Evolutionary conservation across 2,329 filamentous ascomycete species (phyloP).

Genomic region (Pseudocercospora eumusae): DNA sequence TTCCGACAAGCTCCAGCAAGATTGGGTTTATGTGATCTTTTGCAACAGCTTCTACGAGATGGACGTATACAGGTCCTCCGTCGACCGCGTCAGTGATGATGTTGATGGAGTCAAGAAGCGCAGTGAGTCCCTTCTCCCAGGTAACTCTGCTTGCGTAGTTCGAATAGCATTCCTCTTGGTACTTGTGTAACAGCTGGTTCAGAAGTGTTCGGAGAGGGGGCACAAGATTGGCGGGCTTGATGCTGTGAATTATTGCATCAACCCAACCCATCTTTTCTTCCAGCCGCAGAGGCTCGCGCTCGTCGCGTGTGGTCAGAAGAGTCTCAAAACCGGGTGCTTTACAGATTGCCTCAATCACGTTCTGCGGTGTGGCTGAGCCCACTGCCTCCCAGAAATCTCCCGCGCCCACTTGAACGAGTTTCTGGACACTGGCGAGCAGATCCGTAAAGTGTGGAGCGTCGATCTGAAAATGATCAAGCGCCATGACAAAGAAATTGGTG

Average conservation of each 20-base stretch:
- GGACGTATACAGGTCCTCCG: conserved; percentile 35
- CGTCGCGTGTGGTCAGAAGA: conserved; percentile 58
- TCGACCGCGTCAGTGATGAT: conserved; percentile 26
- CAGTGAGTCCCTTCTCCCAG: conserved; percentile 60
- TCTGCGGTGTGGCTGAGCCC: conserved; percentile 74
- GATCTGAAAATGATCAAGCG: conserved; percentile 64
- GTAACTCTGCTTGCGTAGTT: conserved; percentile 62
- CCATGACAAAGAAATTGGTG: conserved; percentile 62
- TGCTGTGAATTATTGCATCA: conserved; percentile 71
- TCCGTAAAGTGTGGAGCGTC: conserved; percentile 60
- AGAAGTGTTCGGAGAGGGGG: conserved; percentile 79
- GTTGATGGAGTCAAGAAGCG: conserved; percentile 30
- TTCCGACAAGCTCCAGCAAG: conserved; percentile 35
- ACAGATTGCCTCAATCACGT: conserved; percentile 82
- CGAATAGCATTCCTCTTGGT: conserved; percentile 59
- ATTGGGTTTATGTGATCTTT: conserved; percentile 35
- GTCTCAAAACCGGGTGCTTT: conserved; percentile 66
- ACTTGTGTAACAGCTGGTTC: conserved; percentile 69
- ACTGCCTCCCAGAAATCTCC: conserved; percentile 87
- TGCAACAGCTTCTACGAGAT: conserved; percentile 36
- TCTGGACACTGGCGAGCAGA: conserved; percentile 69
- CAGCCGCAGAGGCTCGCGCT: conserved; percentile 53
- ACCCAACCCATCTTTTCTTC: conserved; percentile 74
- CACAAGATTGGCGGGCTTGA: conserved; percentile 72
- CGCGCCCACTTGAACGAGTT: conserved; percentile 72